Conservation (phyloP, 306 rosid genomes). For the Arachis stenosperma region DNA sequence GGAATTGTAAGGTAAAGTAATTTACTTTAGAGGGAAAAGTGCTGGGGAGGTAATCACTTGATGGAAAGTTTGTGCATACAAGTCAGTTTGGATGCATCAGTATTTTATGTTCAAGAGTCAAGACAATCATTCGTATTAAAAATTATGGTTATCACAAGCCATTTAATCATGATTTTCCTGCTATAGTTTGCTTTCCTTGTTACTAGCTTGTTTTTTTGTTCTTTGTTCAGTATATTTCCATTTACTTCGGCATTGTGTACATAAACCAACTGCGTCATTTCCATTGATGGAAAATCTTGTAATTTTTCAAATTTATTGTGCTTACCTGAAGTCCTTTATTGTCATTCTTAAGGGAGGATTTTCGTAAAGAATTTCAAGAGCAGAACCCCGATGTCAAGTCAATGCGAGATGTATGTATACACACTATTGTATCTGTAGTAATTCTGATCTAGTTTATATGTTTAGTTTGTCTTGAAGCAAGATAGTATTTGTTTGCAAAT, state of each 20-base stretch:
- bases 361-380: conserved; percentile 80
- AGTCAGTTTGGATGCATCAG: conserved; percentile 10
- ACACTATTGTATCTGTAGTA: conserved; percentile 7
- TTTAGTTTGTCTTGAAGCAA: conserved; percentile 20
- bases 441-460: conserved; percentile 31
- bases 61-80: background rate
- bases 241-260: conserved; percentile 13
- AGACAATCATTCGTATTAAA: conserved; percentile 16
- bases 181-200: conserved; percentile 19
- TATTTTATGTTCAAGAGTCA: conserved; percentile 2
- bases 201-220: conserved; percentile 24
- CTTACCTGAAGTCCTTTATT: conserved; percentile 43
- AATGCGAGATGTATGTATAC: conserved; percentile 78
- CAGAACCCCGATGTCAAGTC: conserved; percentile 86
- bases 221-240: conserved; percentile 23
- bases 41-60: conserved; percentile 5
- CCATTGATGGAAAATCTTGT: conserved; percentile 24
- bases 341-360: conserved; percentile 78
- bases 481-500: conserved; percentile 11
- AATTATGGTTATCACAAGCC: conserved; percentile 9
- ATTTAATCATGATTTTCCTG: conserved; percentile 18
- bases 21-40: conserved; percentile 30
- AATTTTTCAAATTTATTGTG: conserved; percentile 20
- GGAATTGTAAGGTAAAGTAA: conserved; percentile 20
- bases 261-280: conserved; percentile 29